phyloP scores from a whole-genome alignment of 208 protist genomes.

The Trypanosoma brucei region DNA sequence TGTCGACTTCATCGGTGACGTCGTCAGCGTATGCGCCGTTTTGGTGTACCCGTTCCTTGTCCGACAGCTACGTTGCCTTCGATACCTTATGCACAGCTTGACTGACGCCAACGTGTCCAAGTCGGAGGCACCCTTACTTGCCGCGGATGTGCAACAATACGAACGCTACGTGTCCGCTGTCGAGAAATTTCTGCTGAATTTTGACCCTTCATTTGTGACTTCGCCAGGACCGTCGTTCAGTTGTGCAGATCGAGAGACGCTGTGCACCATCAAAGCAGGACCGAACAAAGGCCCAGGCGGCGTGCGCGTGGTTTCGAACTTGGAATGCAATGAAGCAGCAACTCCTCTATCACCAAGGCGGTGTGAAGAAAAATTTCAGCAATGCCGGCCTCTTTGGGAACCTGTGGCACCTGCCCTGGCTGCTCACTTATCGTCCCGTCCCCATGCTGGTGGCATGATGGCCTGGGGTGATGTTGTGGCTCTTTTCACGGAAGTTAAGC shows the following conservation, averaged over 20 bases:
- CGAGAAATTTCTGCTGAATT: constrained; percentile 11
- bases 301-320: not conserved
- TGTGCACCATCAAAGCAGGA: not conserved
- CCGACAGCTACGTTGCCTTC: constrained; percentile 14
- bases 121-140: not conserved
- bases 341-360: not conserved
- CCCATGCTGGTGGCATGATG: not conserved
- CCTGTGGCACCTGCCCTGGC: constrained; percentile 15
- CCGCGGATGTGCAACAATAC: constrained; percentile 10
- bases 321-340: not conserved
- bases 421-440: constrained; percentile 5
- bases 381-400: constrained; percentile 2
- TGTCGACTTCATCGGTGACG: constrained; percentile 23
- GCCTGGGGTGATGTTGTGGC: constrained; percentile 7
- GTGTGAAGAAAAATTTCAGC: not conserved
- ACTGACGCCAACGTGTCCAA: not conserved
- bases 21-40: constrained; percentile 20
- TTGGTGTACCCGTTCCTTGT: constrained; percentile 19
- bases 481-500: constrained; percentile 19
- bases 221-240: not conserved
- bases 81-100: not conserved
- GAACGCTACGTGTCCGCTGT: constrained; percentile 5
- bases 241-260: not conserved
- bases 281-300: not conserved
- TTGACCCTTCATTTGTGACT: constrained; percentile 4